Percentiles rank a stretch among this genome's conserved stretches.
Evolutionary conservation across 129 eudicot species (phyloP).

Genomic region (Escallonia rubra): DNA sequence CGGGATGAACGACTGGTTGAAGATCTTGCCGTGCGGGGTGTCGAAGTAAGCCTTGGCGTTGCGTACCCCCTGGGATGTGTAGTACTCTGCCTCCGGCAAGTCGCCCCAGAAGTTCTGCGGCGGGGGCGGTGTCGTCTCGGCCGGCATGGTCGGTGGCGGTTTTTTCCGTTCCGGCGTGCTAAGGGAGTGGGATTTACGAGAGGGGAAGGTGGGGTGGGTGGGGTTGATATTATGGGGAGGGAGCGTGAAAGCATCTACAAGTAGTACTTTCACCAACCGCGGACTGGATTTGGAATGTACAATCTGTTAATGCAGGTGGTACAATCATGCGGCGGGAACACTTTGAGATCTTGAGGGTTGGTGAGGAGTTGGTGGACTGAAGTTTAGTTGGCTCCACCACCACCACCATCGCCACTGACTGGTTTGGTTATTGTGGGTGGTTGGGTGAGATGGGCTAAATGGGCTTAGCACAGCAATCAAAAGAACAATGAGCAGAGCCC

Average conservation of each 20-base stretch:
- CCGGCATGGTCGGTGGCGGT: constrained; percentile 18
- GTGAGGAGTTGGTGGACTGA: constrained; percentile 31
- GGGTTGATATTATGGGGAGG: background rate
- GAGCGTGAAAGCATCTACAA: background rate
- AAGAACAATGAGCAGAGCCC: too few species aligned
- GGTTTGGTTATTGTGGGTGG: too few species aligned
- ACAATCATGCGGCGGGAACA: too few species aligned
- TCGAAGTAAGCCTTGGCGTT: constrained; percentile 60
- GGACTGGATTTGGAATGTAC: background rate
- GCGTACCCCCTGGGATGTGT: constrained; percentile 54
- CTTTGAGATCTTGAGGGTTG: background rate
- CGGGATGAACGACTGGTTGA: constrained; percentile 75
- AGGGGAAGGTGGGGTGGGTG: background rate
- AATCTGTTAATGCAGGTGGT: too few species aligned
- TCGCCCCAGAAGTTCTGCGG: constrained; percentile 76
- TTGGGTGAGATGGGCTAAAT: background rate
- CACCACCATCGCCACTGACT: background rate
- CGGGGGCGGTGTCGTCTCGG: constrained; percentile 32
- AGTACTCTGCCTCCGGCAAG: constrained; percentile 63
- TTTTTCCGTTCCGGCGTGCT: constrained; percentile 8
- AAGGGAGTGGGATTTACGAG: background rate
- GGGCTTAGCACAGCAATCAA: background rate
- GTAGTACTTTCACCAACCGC: constrained; percentile 6
- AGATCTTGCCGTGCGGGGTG: constrained; percentile 56
- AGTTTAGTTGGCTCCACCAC: constrained; percentile 5